Evolutionary conservation across 495 filamentous ascomycete genomes (phyloP).

Genomic region (Lepidopterella palustris): DNA sequence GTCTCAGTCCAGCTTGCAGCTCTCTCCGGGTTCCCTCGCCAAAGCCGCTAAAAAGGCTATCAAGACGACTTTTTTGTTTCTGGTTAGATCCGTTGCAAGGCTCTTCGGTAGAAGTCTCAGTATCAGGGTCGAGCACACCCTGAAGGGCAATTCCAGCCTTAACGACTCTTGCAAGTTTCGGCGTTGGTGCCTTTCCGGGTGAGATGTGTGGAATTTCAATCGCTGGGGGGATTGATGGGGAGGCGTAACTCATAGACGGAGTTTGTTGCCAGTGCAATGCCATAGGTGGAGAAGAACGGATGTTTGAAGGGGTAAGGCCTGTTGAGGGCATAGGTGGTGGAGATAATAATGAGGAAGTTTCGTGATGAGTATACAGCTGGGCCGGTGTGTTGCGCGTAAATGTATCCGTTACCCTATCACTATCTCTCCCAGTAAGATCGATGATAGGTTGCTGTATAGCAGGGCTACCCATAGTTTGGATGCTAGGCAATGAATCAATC

Average conservation of each 20-base stretch:
- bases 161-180: constrained; percentile 41
- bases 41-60: constrained; percentile 44
- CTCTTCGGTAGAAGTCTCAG: constrained; percentile 18
- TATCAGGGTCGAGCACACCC: constrained; percentile 35
- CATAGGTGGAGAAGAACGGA: background rate
- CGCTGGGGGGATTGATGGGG: constrained; percentile 18
- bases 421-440: background rate
- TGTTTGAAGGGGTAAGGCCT: background rate
- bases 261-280: constrained; percentile 3
- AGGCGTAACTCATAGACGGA: constrained; percentile 4
- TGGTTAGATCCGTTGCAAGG: background rate
- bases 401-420: background rate
- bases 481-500: constrained; percentile 33
- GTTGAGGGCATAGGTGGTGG: background rate
- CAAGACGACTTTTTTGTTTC: constrained; percentile 18
- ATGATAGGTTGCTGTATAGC: background rate
- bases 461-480: constrained; percentile 13
- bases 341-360: background rate
- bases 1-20: constrained; percentile 42
- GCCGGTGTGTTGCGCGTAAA: background rate
- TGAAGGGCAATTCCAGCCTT: constrained; percentile 46
- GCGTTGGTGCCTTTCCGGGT: constrained; percentile 24
- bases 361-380: background rate
- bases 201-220: constrained; percentile 12
- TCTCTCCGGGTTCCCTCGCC: constrained; percentile 41